Conservation (phyloP, 805 yeast genomes). For the Candida loeiensis region DNA sequence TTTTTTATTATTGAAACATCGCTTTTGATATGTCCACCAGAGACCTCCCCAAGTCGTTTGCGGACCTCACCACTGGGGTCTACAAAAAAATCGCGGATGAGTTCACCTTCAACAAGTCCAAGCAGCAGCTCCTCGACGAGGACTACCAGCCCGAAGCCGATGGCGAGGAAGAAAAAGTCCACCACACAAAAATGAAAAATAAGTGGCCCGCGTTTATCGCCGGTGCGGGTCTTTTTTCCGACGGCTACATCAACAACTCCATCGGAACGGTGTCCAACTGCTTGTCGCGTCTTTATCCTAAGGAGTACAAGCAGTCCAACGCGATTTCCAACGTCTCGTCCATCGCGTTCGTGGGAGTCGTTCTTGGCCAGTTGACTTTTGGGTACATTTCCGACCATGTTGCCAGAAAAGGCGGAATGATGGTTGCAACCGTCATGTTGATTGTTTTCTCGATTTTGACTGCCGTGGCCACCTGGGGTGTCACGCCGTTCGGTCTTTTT, state of each 20-base stretch:
- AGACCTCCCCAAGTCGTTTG: conserved; percentile 47
- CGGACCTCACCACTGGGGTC: conserved; percentile 41
- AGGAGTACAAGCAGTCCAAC: conserved; percentile 52
- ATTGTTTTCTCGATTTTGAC: conserved; percentile 68
- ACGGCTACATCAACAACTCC: conserved; percentile 86
- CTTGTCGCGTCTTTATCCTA: conserved; percentile 61
- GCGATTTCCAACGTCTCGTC: conserved; percentile 81
- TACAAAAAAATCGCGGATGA: conserved; percentile 39
- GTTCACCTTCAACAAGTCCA: conserved; percentile 35
- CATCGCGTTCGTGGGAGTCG: conserved; percentile 88
- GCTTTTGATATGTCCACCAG: conserved; percentile 37
- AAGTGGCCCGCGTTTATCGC: conserved; percentile 43
- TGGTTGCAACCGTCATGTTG: conserved; percentile 68
- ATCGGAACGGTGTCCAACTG: conserved; percentile 74
- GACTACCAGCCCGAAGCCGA: conserved; percentile 19
- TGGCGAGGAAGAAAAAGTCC: conserved; percentile 9
- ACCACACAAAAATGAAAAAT: conserved; percentile 13
- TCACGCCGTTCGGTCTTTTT: conserved; percentile 66
- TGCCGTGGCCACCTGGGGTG: conserved; percentile 73
- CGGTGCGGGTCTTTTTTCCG: conserved; percentile 90
- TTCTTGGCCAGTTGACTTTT: conserved; percentile 76
- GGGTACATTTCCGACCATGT: conserved; percentile 76
- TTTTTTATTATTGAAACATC: too few relatives aligned
- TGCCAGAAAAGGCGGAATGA: conserved; percentile 80
- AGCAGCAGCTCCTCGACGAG: conserved; percentile 17